Conservation (phyloP, 495 filamentous ascomycete species). For the Podospora conica region DNA sequence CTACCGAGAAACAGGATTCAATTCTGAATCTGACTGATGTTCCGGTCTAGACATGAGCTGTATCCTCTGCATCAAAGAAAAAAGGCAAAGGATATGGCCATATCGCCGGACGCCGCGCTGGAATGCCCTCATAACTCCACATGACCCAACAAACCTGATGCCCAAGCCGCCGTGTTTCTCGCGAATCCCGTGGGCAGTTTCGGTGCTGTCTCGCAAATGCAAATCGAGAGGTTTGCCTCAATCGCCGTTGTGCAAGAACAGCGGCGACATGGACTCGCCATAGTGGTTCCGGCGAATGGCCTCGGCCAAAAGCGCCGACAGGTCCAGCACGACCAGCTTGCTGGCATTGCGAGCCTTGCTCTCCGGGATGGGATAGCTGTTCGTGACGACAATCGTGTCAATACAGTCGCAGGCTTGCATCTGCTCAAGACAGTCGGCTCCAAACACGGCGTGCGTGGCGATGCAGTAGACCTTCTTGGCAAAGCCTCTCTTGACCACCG, state of each 20-base stretch:
- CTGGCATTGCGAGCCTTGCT: slow-evolving; percentile 60
- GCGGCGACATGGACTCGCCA: slow-evolving; percentile 76
- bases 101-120: slow-evolving; percentile 30
- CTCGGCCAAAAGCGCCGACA: slow-evolving; percentile 81
- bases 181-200: slow-evolving; percentile 1
- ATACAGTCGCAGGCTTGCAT: slow-evolving; percentile 90
- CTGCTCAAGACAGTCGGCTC: slow-evolving; percentile 80
- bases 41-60: slow-evolving; percentile 19
- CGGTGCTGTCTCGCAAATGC: slow-evolving; percentile 3
- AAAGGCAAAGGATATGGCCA: slow-evolving; percentile 8
- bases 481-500: slow-evolving; percentile 83
- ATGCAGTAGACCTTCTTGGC: slow-evolving; percentile 96
- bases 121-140: slow-evolving; percentile 13
- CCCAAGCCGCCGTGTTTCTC: neutral
- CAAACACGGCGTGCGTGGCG: slow-evolving; percentile 93
- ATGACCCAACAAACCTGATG: slow-evolving; percentile 11
- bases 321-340: slow-evolving; percentile 84
- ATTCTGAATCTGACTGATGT: slow-evolving; percentile 32
- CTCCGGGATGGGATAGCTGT: slow-evolving; percentile 83
- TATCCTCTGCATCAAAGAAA: slow-evolving; percentile 11
- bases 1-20: neutral
- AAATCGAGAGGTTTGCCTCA: slow-evolving; percentile 28
- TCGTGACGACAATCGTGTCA: slow-evolving; percentile 89
- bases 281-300: slow-evolving; percentile 95
- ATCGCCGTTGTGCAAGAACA: slow-evolving; percentile 68